Base-by-base conservation (phyloP, 2,329 filamentous ascomycete species). In the Helotiales sp. region DNA sequence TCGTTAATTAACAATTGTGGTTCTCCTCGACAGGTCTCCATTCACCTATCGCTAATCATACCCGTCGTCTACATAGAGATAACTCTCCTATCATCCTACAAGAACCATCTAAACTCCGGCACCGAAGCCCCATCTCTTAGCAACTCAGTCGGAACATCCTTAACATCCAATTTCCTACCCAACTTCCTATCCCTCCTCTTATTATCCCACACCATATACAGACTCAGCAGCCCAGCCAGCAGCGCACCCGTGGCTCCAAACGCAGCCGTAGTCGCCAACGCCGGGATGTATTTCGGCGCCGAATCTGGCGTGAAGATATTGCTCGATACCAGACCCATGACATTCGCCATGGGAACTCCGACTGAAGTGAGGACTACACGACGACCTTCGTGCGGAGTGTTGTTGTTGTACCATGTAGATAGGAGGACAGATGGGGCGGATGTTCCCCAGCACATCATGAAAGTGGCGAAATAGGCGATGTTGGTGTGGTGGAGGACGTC, bases 231-330 rank as follows among this genome's bases (percentile, higher is more conserved):
- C 1, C 83, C 77, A 0, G 89, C 85, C 63, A 90, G 76, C 0
- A 86, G 67, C 4, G 84, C 83, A 0, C 90, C 90, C 0, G 80
- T 81, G 0, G 84, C 89, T 0, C 90, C 90, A 78, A 91, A 91
- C 0, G 82, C 82, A 1, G 88, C 88, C 1, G 87, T 90, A 0
- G 88, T 91, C 37, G 87, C 84, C 49, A 92, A 77, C 0, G 90
- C 90, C 1, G 80, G 88, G 66, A 87, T 83, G 72, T 92, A 92
- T 72, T 89, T 87, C 0, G 90, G 90, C 10, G 85, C 86, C 72
- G 91, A 88, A 69, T 86, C 79, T 37, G 84, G 80, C 2, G 84
- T 83, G 79, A 92, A 93, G 70, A 93, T 90, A 72, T 92, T 91
- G 65, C 84, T 87, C 8, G 82, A 84, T 0, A 92, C 88, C 1